A percentile compares a stretch with the other conserved stretches of the same genome.
phyloP scores from a whole-genome alignment of 306 rosid species.

The Crataegus laevigata region DNA sequence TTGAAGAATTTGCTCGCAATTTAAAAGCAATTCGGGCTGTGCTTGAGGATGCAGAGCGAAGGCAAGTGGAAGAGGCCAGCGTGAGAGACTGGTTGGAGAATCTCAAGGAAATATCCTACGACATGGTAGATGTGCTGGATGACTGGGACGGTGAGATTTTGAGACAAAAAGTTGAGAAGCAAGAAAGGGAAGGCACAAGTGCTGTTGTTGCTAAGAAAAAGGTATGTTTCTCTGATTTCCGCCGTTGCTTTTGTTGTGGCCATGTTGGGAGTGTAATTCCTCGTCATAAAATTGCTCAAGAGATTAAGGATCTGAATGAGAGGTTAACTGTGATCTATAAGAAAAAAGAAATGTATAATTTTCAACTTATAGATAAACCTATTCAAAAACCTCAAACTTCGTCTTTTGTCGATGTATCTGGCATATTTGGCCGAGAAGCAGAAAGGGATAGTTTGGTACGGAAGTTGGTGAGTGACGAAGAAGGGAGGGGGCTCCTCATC shows the following conservation, averaged over 20 bases:
- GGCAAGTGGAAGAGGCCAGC: not conserved
- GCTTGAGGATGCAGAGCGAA: not conserved
- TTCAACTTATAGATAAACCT: too few species aligned
- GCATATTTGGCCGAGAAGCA: not conserved
- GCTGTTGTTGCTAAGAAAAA: not conserved
- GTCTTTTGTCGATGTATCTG: not conserved
- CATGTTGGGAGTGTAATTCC: not conserved
- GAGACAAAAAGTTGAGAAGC: not conserved
- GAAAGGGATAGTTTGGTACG: not conserved
- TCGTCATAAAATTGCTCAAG: not conserved
- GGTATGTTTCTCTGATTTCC: not conserved
- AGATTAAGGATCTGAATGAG: too few species aligned
- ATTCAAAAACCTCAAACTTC: too few species aligned
- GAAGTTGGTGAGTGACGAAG: not conserved
- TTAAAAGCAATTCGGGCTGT: not conserved
- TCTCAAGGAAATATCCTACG: not conserved
- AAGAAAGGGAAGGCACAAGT: not conserved
- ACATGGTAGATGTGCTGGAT: not conserved
- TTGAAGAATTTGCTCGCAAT: not conserved
- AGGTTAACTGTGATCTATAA: not conserved
- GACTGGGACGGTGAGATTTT: not conserved
- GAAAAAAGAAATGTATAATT: not conserved
- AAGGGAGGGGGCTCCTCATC: not conserved
- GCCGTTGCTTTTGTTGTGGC: not conserved
- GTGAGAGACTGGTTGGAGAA: not conserved